Percentiles rank a stretch among this genome's conserved stretches.
phyloP scores from a whole-genome alignment of 2,329 filamentous ascomycete species.

The Aspergillus carbonarius region DNA sequence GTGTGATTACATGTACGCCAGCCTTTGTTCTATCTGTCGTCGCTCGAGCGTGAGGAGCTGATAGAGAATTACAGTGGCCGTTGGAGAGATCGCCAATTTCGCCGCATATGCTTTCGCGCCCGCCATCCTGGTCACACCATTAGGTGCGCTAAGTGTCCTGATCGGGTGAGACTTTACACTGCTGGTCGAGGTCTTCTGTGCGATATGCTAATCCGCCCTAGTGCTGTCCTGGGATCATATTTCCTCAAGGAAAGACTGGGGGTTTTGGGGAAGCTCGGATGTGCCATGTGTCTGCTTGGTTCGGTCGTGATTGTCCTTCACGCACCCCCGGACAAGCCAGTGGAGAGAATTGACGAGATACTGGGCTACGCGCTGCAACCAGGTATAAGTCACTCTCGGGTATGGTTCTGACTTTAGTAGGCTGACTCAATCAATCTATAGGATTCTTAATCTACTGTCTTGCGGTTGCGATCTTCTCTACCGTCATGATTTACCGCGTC shows the following conservation, averaged over 20 bases:
- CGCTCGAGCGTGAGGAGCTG: conserved; percentile 10
- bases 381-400: conserved; percentile 56
- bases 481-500: conserved; percentile 94
- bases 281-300: conserved; percentile 92
- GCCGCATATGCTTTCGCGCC: conserved; percentile 97
- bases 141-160: conserved; percentile 89
- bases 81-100: conserved; percentile 96
- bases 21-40: conserved; percentile 12
- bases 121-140: conserved; percentile 94
- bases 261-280: conserved; percentile 88
- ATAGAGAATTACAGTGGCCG: conserved; percentile 63
- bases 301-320: conserved; percentile 97
- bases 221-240: conserved; percentile 90
- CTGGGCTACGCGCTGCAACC: conserved; percentile 85
- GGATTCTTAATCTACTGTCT: conserved; percentile 87
- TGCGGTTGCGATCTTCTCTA: conserved; percentile 76
- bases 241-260: conserved; percentile 89
- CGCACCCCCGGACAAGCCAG: conserved; percentile 89
- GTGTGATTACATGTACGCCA: conserved; percentile 77
- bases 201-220: conserved; percentile 30
- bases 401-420: not conserved
- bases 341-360: conserved; percentile 88
- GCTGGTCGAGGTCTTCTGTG: not conserved
- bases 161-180: conserved; percentile 61
- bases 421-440: conserved; percentile 38